Base-by-base conservation (phyloP, 2,329 filamentous ascomycete species). In the Aspergillus versicolor region DNA sequence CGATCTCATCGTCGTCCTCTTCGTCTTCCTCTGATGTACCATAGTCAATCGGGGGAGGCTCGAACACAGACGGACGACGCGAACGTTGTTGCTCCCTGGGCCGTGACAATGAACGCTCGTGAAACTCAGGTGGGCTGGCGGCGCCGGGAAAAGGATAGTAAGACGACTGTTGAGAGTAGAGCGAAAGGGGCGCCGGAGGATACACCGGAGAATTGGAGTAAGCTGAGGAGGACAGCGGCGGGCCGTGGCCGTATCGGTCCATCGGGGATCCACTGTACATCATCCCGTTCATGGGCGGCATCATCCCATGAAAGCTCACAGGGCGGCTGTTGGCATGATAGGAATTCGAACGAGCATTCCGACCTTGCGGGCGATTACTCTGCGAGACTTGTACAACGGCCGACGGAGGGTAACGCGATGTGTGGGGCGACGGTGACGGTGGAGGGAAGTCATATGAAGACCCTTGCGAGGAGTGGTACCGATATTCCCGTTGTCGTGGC, bases 301-400 rank as follows among this genome's bases (percentile, higher is more conserved):
- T 41, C 53, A 65, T 60, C 54, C 68, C 64, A 58, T 77, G 75
- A 56, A 69, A 76, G 56, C 75, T 77, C 49, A 73, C 55, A 13
- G 76, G 75, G 50, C 75, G 69, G 38, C 62, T 63, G 60, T 65
- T 65, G 42, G 69, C 44, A 57, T 76, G 72, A 43, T 76, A 75
- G n/a, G 73, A 65, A 56, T 66, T 66, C 21, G 75, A 70, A 34
- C 70, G 70, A 58, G 61, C 59, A 22, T 62, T 54, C 42, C 72
- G 72, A 53, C 64, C 66, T 12, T 58, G 65, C 27, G 64, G 64
- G 54, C 65, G 70, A 58, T 46, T 66, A 57, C 63, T 65, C 50
- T 66, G 63, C n/a, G 66, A 65, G 54, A 67, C 66, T 56, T 69
- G 70, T 44, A 68, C 67, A 56, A 64, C 60, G 30, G 65, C 59